phyloP scores from a whole-genome alignment of 257 asterid genomes.

The Jacaranda mimosifolia region DNA sequence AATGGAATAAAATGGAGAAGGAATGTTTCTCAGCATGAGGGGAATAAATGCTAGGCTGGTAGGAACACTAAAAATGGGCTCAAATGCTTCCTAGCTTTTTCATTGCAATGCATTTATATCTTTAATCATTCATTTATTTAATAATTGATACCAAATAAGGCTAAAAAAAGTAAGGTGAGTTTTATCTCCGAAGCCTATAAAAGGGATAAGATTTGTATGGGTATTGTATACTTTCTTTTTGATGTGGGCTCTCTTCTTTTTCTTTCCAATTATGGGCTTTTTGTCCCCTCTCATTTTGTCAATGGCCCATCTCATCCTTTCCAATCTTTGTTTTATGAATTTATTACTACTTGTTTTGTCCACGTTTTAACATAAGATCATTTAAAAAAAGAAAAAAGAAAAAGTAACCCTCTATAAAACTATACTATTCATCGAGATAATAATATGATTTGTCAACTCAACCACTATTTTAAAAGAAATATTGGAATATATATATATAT shows the following conservation, averaged over 20 bases:
- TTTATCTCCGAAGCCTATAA: not conserved
- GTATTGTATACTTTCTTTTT: not conserved
- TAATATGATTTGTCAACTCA: no score
- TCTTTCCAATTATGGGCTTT: constrained; percentile 13
- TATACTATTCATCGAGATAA: no score
- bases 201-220: constrained; percentile 11
- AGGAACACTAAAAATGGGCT: no score
- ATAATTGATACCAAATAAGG: not conserved
- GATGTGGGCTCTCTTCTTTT: not conserved
- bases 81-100: not conserved
- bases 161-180: not conserved
- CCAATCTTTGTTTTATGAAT: not conserved
- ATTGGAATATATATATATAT: no score
- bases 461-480: no score
- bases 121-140: not conserved
- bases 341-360: not conserved
- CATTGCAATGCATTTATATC: not conserved
- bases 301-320: constrained; percentile 19
- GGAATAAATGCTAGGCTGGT: no score
- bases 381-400: no score
- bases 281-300: not conserved
- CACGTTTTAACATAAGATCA: no score
- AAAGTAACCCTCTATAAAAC: no score
- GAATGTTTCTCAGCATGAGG: no score
- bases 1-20: no score